Evolutionary conservation across 148 eudicot genomes (phyloP), one percentile per base, ranked within the genome.

Genomic region (Spergularia bocconei): DNA sequence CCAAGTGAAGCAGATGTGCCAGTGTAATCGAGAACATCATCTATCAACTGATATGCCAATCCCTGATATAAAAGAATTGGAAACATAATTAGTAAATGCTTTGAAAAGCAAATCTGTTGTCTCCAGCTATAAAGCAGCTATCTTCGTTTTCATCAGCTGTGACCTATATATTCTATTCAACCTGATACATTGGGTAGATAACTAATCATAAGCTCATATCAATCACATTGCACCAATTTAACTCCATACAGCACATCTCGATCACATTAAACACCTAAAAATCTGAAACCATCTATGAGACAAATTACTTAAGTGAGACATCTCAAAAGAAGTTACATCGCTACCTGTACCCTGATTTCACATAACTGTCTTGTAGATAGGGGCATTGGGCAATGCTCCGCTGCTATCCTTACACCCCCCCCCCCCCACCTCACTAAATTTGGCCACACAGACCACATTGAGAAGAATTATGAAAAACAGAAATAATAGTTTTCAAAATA

Each of bases 1-100:
- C 98, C 98, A 51, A 94, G 98, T 60, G 97, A 87, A 25, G 91
- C 70, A 65, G 98, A 91, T 48, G 97, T 94, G 80, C 97, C 97
- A 36, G 93, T 94, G 87, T 88, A 94, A 86, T 94, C 98, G 38
- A 91, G 96, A 44, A 90, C 93, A 19, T 94, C 98, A 20, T 94
- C 98, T 54, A 91, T 91, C 79, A 94, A 79, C 78, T 94, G 98
- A 82, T 70, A 94, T 58, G 98, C 97, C 89, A 94, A 74, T 63
- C 98, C 98, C 97, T 94, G 92, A 17, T 7, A 57, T 64, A 39
- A 58, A 70, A 73, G 53, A 64, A 61, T 59, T 20, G 80, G 66
- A 60, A 59, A 21, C 17, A 51, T 15, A 68, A 47, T 57, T 56
- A 80, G 61, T 70, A 66, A 73, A 36, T 69, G 56, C 25, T 25